Evolutionary conservation across 306 rosid genomes (phyloP), one percentile per base, ranked within the genome.

Genomic region (Casuarina glauca): DNA sequence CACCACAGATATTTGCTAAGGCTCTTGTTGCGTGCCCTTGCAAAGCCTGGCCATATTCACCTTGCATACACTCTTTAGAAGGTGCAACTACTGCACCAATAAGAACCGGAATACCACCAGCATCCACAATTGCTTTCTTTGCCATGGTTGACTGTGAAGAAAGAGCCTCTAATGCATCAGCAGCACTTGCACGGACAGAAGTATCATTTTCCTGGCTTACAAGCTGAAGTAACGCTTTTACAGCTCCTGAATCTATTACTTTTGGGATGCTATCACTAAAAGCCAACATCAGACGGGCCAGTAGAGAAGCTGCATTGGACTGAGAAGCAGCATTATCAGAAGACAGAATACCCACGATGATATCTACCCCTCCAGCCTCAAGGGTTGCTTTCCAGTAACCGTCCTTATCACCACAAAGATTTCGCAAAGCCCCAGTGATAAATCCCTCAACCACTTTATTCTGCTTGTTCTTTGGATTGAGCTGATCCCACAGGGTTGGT

Each of bases 71-170:
- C 86, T 95, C 98, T 71, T 87, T 91, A 70, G 98, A 92, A 74
- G 98, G 98, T 89, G 98, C 97, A 87, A 95, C 97, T 76, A 95
- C 81, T 46, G 98, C 97, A 66, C 91, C 94, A 79, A 95, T 92
- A 61, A 95, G 97, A 85, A 92, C 89, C 32, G 90, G 89, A 80
- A 90, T 70, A 64, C 98, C 98, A 69, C 83, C 87, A 76, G 84
- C 92, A 66, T 82, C 84, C 55, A 91, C 93, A 83, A 95, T 91
- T 71, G 87, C 92, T 79, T 92, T 86, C 85, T 86, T 95, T 58
- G 96, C 97, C 13, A 51, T 42, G 58, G 93, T 78, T 80, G 97
- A 92, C 84, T 87, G 88, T 54, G 93, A 91, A 78, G 97, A 91
- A 64, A 95, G 97, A 50, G 88, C 97, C 90, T 95, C 97, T 63